Percentiles rank a stretch among this genome's conserved stretches.
phyloP scores from a whole-genome alignment of 2,329 filamentous ascomycete genomes.

The Penicillium sclerotigenum region DNA sequence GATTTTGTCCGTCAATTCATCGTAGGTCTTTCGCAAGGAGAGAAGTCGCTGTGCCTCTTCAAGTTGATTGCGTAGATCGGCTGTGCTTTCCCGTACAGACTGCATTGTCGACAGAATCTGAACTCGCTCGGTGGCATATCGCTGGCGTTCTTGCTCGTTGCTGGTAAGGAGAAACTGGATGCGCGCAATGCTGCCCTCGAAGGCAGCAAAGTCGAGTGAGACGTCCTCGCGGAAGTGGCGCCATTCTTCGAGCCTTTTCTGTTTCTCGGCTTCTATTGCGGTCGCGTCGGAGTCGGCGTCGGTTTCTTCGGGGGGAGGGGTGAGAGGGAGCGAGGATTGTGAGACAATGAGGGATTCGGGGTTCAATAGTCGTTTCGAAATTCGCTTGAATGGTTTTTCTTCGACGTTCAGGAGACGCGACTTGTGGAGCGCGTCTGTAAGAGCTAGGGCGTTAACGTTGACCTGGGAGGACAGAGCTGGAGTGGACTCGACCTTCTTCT shows the following conservation, averaged over 20 bases:
- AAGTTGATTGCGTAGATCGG: slow-evolving; percentile 68
- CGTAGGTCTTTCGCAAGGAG: slow-evolving; percentile 77
- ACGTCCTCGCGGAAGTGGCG: slow-evolving; percentile 77
- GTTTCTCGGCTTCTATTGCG: slow-evolving; percentile 45
- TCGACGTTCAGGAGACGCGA: slow-evolving; percentile 83
- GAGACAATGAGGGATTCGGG: slow-evolving; percentile 62
- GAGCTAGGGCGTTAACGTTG: slow-evolving; percentile 18
- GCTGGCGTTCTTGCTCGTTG: slow-evolving; percentile 76
- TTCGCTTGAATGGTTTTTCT: slow-evolving; percentile 85
- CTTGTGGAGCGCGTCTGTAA: slow-evolving; percentile 75
- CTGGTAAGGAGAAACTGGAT: slow-evolving; percentile 82
- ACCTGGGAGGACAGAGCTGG: slow-evolving; percentile 5
- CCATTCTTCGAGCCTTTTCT: slow-evolving; percentile 55
- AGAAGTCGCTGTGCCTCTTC: slow-evolving; percentile 73
- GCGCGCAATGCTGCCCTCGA: slow-evolving; percentile 80
- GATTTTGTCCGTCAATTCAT: slow-evolving; percentile 83
- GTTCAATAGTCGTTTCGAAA: slow-evolving; percentile 74
- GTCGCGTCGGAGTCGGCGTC: slow-evolving; percentile 44
- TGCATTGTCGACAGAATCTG: slow-evolving; percentile 77
- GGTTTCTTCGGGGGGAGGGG: slow-evolving; percentile 63
- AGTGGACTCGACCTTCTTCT: slow-evolving; percentile 48
- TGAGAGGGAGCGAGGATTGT: slow-evolving; percentile 57
- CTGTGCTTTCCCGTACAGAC: slow-evolving; percentile 71
- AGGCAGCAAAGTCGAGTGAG: slow-evolving; percentile 80
- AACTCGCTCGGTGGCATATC: slow-evolving; percentile 76